Evolutionary conservation across 1,139 yeast genomes (phyloP).

Genomic region (Kurtzmaniella quercitrusa): DNA sequence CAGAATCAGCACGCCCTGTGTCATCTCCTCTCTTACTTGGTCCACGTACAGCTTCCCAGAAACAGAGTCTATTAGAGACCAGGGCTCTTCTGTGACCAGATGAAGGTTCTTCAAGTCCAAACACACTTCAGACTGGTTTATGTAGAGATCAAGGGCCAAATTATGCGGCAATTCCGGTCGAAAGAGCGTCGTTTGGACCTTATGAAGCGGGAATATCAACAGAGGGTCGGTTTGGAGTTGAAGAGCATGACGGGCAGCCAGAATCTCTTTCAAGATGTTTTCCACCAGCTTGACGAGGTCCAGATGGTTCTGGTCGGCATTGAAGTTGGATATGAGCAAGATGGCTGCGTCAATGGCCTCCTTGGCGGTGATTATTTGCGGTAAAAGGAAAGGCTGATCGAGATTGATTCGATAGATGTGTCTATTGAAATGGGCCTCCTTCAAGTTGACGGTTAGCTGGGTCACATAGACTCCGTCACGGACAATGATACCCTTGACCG

Average conservation of each 20-base stretch:
- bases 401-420: slow-evolving; percentile 22
- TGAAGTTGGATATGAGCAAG: slow-evolving; percentile 19
- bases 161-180: slow-evolving; percentile 31
- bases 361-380: slow-evolving; percentile 31
- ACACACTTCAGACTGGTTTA: slow-evolving; percentile 44
- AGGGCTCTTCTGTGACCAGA: slow-evolving; percentile 36
- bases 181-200: slow-evolving; percentile 21
- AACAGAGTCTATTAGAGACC: slow-evolving; percentile 32
- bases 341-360: slow-evolving; percentile 29
- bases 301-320: slow-evolving; percentile 14
- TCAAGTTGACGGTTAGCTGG: slow-evolving; percentile 22
- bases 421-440: slow-evolving; percentile 31
- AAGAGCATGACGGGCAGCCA: slow-evolving; percentile 30
- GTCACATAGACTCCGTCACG: slow-evolving; percentile 40
- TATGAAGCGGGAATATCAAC: slow-evolving; percentile 38
- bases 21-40: slow-evolving; percentile 39
- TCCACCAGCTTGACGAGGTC: slow-evolving; percentile 22
- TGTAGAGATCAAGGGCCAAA: slow-evolving; percentile 36
- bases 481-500: slow-evolving; percentile 37
- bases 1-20: slow-evolving; percentile 11
- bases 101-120: slow-evolving; percentile 39
- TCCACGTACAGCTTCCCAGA: slow-evolving; percentile 39
- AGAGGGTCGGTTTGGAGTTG: slow-evolving; percentile 42
- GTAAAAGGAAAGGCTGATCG: slow-evolving; percentile 27
- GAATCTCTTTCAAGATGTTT: slow-evolving; percentile 24